Evolutionary conservation across 768 basidiomycete species (phyloP).

Genomic region (Austroboletus eburneus): DNA sequence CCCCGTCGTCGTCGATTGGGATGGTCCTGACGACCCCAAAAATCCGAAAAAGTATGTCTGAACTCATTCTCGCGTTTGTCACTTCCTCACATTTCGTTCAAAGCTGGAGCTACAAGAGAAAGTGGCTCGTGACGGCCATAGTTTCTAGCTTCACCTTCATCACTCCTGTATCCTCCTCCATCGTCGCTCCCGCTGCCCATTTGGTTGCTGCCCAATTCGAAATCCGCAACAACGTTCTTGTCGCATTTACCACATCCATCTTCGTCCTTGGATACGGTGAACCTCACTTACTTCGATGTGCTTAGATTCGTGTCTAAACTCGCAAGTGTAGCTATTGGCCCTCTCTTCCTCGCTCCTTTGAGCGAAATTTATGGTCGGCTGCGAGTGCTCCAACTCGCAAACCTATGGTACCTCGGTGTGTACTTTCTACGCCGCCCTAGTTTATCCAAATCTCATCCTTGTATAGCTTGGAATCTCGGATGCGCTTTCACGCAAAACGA

Average conservation of each 20-base stretch:
- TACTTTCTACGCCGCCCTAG: background rate
- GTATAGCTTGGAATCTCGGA: slow-evolving; percentile 54
- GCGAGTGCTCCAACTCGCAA: slow-evolving; percentile 54
- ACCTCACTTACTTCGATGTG: slow-evolving; percentile 5
- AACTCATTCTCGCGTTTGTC: background rate
- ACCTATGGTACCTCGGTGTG: slow-evolving; percentile 61
- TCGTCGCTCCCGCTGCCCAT: slow-evolving; percentile 61
- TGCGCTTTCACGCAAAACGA: slow-evolving; percentile 62
- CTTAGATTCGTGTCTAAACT: background rate
- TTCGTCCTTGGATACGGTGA: slow-evolving; percentile 59
- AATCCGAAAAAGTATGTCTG: slow-evolving; percentile 55
- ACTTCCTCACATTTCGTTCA: background rate
- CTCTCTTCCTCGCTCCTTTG: slow-evolving; percentile 51
- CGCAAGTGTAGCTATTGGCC: slow-evolving; percentile 20
- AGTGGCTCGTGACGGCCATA: slow-evolving; percentile 61
- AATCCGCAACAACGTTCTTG: slow-evolving; percentile 44
- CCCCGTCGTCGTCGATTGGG: slow-evolving; percentile 50
- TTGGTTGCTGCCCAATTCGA: slow-evolving; percentile 52
- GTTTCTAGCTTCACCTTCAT: slow-evolving; percentile 69
- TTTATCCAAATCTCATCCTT: too few species aligned
- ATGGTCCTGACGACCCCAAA: slow-evolving; percentile 52
- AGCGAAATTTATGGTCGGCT: slow-evolving; percentile 71
- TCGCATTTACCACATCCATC: slow-evolving; percentile 58
- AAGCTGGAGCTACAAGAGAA: slow-evolving; percentile 56
- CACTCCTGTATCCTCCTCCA: slow-evolving; percentile 64